phyloP scores from a whole-genome alignment of 2,329 filamentous ascomycete species.

The Xylaria polymorpha region DNA sequence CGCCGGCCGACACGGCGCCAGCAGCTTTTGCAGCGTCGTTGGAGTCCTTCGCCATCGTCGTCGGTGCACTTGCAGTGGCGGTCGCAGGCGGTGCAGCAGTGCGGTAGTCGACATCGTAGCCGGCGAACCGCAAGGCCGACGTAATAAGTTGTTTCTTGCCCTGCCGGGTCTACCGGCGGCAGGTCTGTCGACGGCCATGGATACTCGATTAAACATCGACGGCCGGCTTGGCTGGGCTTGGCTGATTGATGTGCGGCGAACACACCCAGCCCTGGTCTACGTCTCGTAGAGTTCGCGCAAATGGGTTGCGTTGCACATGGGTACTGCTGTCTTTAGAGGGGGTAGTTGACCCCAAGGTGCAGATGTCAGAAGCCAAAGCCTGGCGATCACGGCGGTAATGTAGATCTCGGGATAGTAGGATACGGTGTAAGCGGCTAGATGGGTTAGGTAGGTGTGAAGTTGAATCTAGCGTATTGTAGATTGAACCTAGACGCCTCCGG shows the following conservation, averaged over 20 bases:
- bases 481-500: not conserved
- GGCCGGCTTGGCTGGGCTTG: not conserved
- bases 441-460: not conserved
- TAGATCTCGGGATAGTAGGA: not conserved
- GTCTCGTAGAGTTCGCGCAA: not conserved
- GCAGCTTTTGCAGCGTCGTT: slow-evolving; percentile 1
- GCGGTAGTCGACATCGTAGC: slow-evolving; percentile 26
- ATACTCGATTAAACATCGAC: not conserved
- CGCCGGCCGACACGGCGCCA: slow-evolving; percentile 22
- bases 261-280: not conserved
- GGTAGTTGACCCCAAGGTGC: too few relatives aligned
- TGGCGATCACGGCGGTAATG: not conserved
- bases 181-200: slow-evolving; percentile 23
- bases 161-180: slow-evolving; percentile 9
- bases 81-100: not conserved
- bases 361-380: not conserved
- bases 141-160: slow-evolving; percentile 25
- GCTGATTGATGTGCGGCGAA: not conserved
- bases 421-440: not conserved
- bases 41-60: not conserved
- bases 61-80: not conserved
- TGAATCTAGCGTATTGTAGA: not conserved
- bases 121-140: slow-evolving; percentile 33
- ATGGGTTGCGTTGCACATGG: slow-evolving; percentile 1
- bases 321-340: not conserved